Evolutionary conservation across 208 protist species (phyloP), one percentile per base, ranked within the genome.

Genomic region (Kentomonas sorsogonicus): DNA sequence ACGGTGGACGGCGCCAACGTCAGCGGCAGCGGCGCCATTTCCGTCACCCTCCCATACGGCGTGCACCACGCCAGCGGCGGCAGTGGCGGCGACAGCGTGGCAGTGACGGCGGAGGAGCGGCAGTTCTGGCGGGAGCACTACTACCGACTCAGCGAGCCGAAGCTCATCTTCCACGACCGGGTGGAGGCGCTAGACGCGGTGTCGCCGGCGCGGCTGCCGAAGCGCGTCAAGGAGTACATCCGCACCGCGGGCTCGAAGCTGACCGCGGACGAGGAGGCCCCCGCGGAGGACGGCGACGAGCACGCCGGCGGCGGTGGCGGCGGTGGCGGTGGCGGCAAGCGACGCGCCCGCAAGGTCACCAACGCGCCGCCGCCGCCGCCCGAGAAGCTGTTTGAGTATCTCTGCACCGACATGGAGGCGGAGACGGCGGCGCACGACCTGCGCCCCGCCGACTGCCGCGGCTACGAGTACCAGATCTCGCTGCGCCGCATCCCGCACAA

Each of bases 71-170:
- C n/a, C n/a, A n/a, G n/a, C n/a, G n/a, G n/a, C n/a, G n/a, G n/a
- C n/a, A n/a, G n/a, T n/a, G n/a, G n/a, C 11, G 51, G 43, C 20
- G 60, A 64, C 22, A 16, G 55, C 33, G 53, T 80, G 44, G 31
- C 73, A 13, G 64, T 79, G 9, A 72, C 80, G 3, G 74, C 72
- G 29, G 83, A 90, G 2, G 87, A 91, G 59, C 72, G 76, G 23
- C 68, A 83, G 39, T 94, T 94, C 63, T 94, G 87, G 83, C 55
- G 68, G 29, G 75, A 72, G 29, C 76, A 91, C 63, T 89, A 85
- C 53, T 94, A 94, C 60, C 44, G 59, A 7, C 66, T 94, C 9
- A 73, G 66, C 16, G 72, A 87, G 10, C 59, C 77, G 1, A 67
- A 69, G 36, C 27, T 89, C n/a, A 36, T 94, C 16, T 89, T 80